Percentiles rank a stretch among this genome's conserved stretches.
Conservation (phyloP, 345 rosid species). For the Ricinus communis region DNA sequence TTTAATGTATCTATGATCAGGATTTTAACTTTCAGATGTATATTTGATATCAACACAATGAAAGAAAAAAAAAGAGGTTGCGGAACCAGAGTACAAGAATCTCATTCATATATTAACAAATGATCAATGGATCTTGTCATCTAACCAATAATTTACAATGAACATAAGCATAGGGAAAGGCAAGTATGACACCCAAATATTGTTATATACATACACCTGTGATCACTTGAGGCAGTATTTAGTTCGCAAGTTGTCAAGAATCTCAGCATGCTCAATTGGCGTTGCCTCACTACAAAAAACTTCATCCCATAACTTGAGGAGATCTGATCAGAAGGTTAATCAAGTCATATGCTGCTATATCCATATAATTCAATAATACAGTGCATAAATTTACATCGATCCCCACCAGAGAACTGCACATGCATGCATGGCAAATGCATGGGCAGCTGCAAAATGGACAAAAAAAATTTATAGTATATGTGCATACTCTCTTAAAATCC, state of each 20-base stretch:
- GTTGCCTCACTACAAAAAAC: conserved; percentile 63
- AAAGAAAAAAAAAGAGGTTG: too few species aligned
- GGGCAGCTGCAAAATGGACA: too few species aligned
- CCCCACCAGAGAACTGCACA: neutral
- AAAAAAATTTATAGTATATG: neutral
- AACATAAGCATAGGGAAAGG: neutral
- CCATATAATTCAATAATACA: neutral
- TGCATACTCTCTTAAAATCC: neutral
- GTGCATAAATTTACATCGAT: neutral
- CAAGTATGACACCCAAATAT: neutral
- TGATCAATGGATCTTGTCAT: too few species aligned
- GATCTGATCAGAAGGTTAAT: conserved; percentile 52
- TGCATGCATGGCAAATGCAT: neutral
- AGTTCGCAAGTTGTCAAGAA: conserved; percentile 50
- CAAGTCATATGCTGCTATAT: conserved; percentile 9
- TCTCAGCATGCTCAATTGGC: conserved; percentile 56
- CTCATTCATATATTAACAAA: too few species aligned
- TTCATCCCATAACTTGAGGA: conserved; percentile 67
- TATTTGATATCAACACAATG: too few species aligned
- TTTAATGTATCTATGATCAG: too few species aligned
- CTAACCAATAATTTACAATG: neutral
- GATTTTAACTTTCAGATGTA: too few species aligned
- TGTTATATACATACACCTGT: neutral
- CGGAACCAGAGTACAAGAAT: too few species aligned
- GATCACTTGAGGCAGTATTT: conserved; percentile 47